phyloP scores from a whole-genome alignment of 495 filamentous ascomycete genomes.

The Hypoxylon fragiforme region DNA sequence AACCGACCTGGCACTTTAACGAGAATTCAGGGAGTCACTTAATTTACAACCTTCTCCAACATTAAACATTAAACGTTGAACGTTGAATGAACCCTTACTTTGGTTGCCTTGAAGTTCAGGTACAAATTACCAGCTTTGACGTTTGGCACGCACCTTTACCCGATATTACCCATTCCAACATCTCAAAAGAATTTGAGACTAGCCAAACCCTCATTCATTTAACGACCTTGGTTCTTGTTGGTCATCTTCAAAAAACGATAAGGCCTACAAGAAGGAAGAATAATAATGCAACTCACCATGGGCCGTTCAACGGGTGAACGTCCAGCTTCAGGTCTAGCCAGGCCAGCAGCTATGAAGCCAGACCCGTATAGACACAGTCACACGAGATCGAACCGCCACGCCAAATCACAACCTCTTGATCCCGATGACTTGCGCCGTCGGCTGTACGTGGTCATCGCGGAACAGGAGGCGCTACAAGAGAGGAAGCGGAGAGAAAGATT shows the following conservation, averaged over 20 bases:
- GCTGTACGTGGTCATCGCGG: conserved; percentile 48
- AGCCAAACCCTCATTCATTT: not conserved
- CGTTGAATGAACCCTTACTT: too few species aligned
- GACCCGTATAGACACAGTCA: conserved; percentile 18
- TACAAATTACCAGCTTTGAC: not conserved
- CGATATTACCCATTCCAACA: conserved; percentile 5
- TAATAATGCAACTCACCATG: conserved; percentile 29
- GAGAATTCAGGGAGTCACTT: too few species aligned
- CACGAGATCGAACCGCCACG: conserved; percentile 16
- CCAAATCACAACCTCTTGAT: conserved; percentile 52
- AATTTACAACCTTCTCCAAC: too few species aligned
- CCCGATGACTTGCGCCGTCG: conserved; percentile 53
- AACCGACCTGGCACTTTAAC: not conserved
- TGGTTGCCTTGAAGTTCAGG: not conserved
- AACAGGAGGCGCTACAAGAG: conserved; percentile 42
- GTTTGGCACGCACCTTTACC: conserved; percentile 5
- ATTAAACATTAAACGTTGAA: too few species aligned
- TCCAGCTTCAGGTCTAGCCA: conserved; percentile 4
- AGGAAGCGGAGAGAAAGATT: conserved; percentile 17
- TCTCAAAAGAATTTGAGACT: not conserved
- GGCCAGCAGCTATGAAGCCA: conserved; percentile 10
- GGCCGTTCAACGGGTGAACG: conserved; percentile 20
- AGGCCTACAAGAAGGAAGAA: not conserved
- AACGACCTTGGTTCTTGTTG: too few species aligned
- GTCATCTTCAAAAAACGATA: too few species aligned